phyloP scores from a whole-genome alignment of 2,329 filamentous ascomycete genomes.

The Botrytis porri region DNA sequence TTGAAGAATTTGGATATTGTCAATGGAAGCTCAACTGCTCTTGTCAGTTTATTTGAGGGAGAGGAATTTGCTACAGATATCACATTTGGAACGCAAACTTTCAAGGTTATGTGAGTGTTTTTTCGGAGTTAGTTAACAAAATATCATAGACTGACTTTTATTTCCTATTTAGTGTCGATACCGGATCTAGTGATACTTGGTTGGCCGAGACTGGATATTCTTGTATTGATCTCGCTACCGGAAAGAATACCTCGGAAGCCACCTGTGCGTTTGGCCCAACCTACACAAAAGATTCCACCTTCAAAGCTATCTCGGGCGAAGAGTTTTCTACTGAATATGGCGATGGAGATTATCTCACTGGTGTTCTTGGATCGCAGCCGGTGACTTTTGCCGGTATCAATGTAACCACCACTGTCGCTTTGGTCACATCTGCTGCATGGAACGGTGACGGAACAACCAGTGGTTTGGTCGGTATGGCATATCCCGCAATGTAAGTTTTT shows the following conservation, averaged over 20 bases:
- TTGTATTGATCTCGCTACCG: conserved; percentile 38
- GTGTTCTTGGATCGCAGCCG: conserved; percentile 41
- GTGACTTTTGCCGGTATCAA: conserved; percentile 47
- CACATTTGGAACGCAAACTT: conserved; percentile 37
- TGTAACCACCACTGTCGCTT: conserved; percentile 46
- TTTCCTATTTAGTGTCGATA: conserved; percentile 42
- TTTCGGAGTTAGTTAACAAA: not conserved
- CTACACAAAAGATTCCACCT: conserved; percentile 35
- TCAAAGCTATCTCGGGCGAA: conserved; percentile 40
- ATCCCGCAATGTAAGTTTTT: conserved; percentile 41
- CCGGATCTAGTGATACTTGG: conserved; percentile 49
- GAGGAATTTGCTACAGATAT: conserved; percentile 25
- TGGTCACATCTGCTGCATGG: conserved; percentile 45
- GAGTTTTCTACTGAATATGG: conserved; percentile 46
- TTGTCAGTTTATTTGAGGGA: conserved; percentile 12
- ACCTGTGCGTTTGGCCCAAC: conserved; percentile 24
- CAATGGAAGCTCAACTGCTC: not conserved
- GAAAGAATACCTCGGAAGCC: conserved; percentile 1
- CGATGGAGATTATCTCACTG: conserved; percentile 43
- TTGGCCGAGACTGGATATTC: conserved; percentile 39
- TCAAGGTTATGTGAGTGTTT: conserved; percentile 30
- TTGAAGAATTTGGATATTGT: conserved; percentile 7
- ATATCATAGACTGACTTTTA: not conserved
- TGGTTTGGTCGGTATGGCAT: conserved; percentile 51
- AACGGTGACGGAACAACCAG: conserved; percentile 45